These are phyloP conservation scores for Tylopilus vinaceipallidus DNA, from an alignment of 768 basidiomycete species.

Conservation along the genomic window DNA sequence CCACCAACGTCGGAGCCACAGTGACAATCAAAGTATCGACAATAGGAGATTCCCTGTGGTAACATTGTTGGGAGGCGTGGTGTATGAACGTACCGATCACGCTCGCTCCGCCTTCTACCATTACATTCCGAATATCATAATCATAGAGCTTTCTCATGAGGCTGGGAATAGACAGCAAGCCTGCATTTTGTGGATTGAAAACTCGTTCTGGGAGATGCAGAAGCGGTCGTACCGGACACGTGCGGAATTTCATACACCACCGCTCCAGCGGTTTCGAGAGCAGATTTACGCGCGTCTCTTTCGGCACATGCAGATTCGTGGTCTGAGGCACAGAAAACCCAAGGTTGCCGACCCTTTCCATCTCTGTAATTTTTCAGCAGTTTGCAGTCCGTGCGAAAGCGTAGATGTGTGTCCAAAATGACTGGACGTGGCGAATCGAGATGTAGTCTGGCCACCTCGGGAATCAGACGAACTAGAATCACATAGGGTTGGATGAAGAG, in stretches of 20 bases:
- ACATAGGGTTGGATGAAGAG: neutral
- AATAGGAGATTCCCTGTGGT: slow-evolving; percentile 22
- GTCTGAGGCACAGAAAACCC: slow-evolving; percentile 55
- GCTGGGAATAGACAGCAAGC: slow-evolving; percentile 41
- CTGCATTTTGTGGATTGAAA: slow-evolving; percentile 23
- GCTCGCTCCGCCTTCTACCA: slow-evolving; percentile 94
- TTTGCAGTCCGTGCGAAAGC: slow-evolving; percentile 63
- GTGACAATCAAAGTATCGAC: slow-evolving; percentile 83
- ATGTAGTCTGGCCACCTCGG: slow-evolving; percentile 35
- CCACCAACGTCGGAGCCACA: slow-evolving; percentile 82
- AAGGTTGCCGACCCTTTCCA: slow-evolving; percentile 65
- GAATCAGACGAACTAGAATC: slow-evolving; percentile 54
- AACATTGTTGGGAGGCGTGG: slow-evolving; percentile 7
- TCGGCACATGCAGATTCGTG: slow-evolving; percentile 8
- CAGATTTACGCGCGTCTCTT: slow-evolving; percentile 35
- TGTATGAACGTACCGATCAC: slow-evolving; percentile 60
- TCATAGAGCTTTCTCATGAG: slow-evolving; percentile 53
- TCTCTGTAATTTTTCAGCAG: slow-evolving; percentile 62
- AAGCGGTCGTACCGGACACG: slow-evolving; percentile 35
- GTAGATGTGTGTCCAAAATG: slow-evolving; percentile 75
- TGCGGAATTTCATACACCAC: slow-evolving; percentile 52
- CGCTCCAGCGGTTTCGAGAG: slow-evolving; percentile 66
- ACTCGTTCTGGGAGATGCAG: neutral
- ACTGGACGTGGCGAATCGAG: slow-evolving; percentile 71
- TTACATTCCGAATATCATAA: slow-evolving; percentile 67